These are phyloP conservation scores for Coemansia sp. DNA, from an alignment of 192 early-diverging fungal genomes.

Conservation along the genomic window DNA sequence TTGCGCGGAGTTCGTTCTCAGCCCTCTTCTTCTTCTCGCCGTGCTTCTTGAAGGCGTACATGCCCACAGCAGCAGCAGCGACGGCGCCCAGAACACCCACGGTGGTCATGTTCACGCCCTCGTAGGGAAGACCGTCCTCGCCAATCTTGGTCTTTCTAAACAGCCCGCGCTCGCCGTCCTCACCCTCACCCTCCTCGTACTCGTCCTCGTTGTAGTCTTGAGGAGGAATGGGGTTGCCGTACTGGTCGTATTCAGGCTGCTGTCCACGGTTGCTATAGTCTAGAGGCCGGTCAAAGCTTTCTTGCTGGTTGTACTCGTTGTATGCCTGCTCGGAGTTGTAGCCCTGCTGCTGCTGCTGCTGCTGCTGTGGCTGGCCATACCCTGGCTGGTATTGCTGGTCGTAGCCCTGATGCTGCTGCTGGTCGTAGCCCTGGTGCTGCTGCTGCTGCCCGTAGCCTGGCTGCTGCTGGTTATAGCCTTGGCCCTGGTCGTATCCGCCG, in stretches of 20 bases:
- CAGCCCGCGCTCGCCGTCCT: slow-evolving; percentile 35
- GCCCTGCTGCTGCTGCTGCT: slow-evolving; percentile 5
- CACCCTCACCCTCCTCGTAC: slow-evolving; percentile 2
- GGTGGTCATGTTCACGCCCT: slow-evolving; percentile 10
- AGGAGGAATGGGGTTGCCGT: not conserved
- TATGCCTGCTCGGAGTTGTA: slow-evolving; percentile 10
- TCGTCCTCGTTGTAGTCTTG: not conserved
- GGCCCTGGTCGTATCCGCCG: slow-evolving; percentile 12
- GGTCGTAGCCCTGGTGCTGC: not conserved
- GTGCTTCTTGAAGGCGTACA: slow-evolving; percentile 12
- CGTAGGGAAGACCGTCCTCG: slow-evolving; percentile 18
- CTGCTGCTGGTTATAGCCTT: slow-evolving; percentile 16
- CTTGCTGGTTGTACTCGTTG: not conserved
- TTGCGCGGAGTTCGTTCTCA: not conserved
- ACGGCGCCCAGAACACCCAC: too few species aligned
- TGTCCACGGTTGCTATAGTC: too few species aligned
- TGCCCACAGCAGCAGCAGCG: slow-evolving; percentile 17
- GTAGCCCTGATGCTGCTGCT: slow-evolving; percentile 1
- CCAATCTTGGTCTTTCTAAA: slow-evolving; percentile 28
- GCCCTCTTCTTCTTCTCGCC: slow-evolving; percentile 22
- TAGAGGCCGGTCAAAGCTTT: too few species aligned
- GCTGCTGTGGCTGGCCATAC: slow-evolving; percentile 3
- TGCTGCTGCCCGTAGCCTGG: slow-evolving; percentile 2
- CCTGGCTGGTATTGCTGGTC: slow-evolving; percentile 4
- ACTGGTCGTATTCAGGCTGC: not conserved